A percentile compares a stretch with the other conserved stretches of the same genome.
Evolutionary conservation across 2,329 filamentous ascomycete genomes (phyloP).

Genomic region (Phoma sp.): DNA sequence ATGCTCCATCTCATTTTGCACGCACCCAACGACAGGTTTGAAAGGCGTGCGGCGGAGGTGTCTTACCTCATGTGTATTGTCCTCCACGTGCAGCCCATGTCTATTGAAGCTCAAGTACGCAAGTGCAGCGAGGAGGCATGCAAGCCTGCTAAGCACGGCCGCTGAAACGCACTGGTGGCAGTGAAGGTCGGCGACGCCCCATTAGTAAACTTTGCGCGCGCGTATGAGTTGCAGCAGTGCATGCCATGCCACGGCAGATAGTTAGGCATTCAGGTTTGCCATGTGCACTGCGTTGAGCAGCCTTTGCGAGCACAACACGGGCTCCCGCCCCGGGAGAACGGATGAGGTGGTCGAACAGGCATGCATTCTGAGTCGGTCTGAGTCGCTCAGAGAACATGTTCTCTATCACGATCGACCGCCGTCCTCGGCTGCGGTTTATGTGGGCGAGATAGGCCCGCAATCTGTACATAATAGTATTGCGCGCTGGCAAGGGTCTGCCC

Average conservation of each 20-base stretch:
- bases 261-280: background rate
- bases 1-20: conserved; percentile 25
- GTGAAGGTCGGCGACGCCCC: conserved; percentile 9
- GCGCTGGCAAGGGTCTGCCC: conserved; percentile 3
- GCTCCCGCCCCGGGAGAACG: conserved; percentile 19
- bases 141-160: conserved; percentile 19
- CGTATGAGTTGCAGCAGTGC: background rate
- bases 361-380: conserved; percentile 4
- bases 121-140: conserved; percentile 24
- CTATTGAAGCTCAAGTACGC: conserved; percentile 15
- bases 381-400: conserved; percentile 10
- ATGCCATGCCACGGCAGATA: background rate
- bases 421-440: conserved; percentile 1
- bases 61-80: conserved; percentile 8
- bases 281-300: conserved; percentile 1
- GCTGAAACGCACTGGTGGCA: conserved; percentile 21
- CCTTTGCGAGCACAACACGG: conserved; percentile 13
- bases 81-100: conserved; percentile 28
- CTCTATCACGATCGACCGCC: conserved; percentile 21
- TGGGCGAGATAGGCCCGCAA: conserved; percentile 8
- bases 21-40: conserved; percentile 20
- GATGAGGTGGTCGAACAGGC: conserved; percentile 1
- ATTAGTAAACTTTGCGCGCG: conserved; percentile 21
- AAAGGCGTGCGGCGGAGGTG: conserved; percentile 17
- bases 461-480: conserved; percentile 5